phyloP scores from a whole-genome alignment of 2,329 filamentous ascomycete species.

The Thelonectria blattea region DNA sequence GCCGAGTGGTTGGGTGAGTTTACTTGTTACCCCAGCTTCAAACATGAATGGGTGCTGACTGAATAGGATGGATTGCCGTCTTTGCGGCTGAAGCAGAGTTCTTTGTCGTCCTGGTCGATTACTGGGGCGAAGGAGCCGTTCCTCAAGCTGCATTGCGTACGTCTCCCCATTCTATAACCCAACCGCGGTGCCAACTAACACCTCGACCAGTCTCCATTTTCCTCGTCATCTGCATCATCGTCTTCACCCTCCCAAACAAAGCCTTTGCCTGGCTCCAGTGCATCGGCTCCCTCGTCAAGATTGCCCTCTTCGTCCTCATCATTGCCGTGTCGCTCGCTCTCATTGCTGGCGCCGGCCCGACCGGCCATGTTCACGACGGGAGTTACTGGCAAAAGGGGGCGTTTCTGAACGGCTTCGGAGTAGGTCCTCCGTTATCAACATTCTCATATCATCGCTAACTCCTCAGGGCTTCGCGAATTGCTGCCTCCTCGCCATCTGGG shows the following conservation, averaged over 20 bases:
- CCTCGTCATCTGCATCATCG: slow-evolving; percentile 5
- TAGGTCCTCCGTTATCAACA: not conserved
- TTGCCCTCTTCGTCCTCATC: slow-evolving; percentile 14
- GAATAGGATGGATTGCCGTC: slow-evolving; percentile 14
- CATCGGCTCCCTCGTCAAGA: slow-evolving; percentile 16
- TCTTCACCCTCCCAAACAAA: slow-evolving; percentile 14
- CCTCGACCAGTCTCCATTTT: slow-evolving; percentile 14
- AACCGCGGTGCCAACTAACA: not conserved
- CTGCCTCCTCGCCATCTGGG: slow-evolving; percentile 30
- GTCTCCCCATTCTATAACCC: not conserved
- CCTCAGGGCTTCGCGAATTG: slow-evolving; percentile 29
- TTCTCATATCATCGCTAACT: not conserved
- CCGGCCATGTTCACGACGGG: slow-evolving; percentile 8
- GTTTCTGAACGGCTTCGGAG: slow-evolving; percentile 15
- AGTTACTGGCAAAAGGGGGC: slow-evolving; percentile 7
- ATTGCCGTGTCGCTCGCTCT: slow-evolving; percentile 10
- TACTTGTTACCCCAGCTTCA: not conserved
- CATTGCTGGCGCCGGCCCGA: slow-evolving; percentile 12
- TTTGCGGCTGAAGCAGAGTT: slow-evolving; percentile 17
- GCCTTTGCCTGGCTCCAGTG: slow-evolving; percentile 15
- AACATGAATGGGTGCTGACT: not conserved
- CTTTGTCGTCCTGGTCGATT: slow-evolving; percentile 14
- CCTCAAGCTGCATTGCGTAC: slow-evolving; percentile 13
- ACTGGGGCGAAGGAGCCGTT: slow-evolving; percentile 6
- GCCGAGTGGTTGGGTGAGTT: slow-evolving; percentile 17